Evolutionary conservation across 352 stramenopile genomes (phyloP).

Genomic region (Pythium insidiosum): DNA sequence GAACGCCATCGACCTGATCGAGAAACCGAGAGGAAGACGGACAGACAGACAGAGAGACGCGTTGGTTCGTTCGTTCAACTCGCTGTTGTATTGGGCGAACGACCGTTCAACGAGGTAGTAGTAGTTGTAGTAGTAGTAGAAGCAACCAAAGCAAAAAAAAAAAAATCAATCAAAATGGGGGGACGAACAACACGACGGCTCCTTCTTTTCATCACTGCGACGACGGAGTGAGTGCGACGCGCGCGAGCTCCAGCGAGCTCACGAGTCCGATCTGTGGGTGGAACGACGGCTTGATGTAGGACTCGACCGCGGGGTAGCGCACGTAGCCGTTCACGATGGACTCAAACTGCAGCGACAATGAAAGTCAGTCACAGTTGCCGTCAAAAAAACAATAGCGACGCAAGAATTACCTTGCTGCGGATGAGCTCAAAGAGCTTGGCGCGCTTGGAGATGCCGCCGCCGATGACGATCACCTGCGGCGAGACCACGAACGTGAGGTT

Average conservation of each 20-base stretch:
- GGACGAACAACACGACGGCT: no score
- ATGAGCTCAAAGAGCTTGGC: conserved; percentile 77
- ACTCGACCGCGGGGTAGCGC: conserved; percentile 51
- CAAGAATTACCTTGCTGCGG: conserved; percentile 32
- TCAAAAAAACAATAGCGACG: neutral
- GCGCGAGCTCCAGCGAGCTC: conserved; percentile 73
- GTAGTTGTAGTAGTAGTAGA: no score
- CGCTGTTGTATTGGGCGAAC: no score
- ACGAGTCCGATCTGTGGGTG: conserved; percentile 77
- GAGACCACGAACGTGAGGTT: conserved; percentile 91
- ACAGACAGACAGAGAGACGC: no score
- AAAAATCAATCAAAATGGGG: no score
- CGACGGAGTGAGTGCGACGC: conserved; percentile 34
- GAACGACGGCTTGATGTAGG: conserved; percentile 82
- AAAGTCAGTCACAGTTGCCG: neutral
- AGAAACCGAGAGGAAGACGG: no score
- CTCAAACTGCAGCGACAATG: conserved; percentile 37
- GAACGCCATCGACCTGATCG: conserved; percentile 18
- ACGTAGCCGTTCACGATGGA: conserved; percentile 75
- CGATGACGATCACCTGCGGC: conserved; percentile 93
- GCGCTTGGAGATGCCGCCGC: conserved; percentile 92
- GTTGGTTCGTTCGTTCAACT: no score
- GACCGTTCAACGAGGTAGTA: no score
- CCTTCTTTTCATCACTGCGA: no score
- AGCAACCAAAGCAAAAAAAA: no score